Evolutionary conservation across 306 rosid genomes (phyloP), one percentile per base, ranked within the genome.

Genomic region (Begonia masoniana): DNA sequence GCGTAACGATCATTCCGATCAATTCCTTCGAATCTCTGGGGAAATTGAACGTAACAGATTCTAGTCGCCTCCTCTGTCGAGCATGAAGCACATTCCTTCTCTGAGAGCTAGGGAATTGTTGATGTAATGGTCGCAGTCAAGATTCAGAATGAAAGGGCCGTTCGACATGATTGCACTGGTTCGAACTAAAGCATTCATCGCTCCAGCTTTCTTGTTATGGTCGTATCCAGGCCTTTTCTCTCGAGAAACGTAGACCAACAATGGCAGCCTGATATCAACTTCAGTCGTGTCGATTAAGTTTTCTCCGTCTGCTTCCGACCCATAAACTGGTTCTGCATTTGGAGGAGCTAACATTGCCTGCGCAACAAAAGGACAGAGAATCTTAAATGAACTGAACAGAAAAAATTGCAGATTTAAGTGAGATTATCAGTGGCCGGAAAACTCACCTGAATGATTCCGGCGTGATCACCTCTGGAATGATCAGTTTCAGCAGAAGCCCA

Each of bases 51-150:
- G 53, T 79, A 86, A 51, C 88, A 79, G 54, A 86, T 80, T 61
- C 93, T 78, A 57, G n/a, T 86, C 95, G 56, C 93, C 92, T 0
- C 95, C 95, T 51, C 85, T 74, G 35, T 86, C 95, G 14, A 86
- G 95, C 95, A 86, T 86, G 63, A 86, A 86, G 68, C 95, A 86
- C 88, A 86, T 82, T 5, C 91, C 95, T 74, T 86, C 95, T 56
- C 93, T 73, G n/a, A 86, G 57, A 54, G 95, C 95, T 57, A 69
- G 53, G 31, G 95, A 86, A 69, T 86, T 82, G 72, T 82, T 70
- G 46, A 86, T 65, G 65, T 86, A 86, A 63, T 86, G 95, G 69
- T 86, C 95, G 59, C 95, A 86, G 51, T 86, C 95, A 12, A 86
- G 93, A 64, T 86, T 86, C 54, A 86, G 78, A 62, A 86, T 68